A percentile compares a stretch with the other conserved stretches of the same genome.
Conservation (phyloP, 306 rosid species). For the Cucurbita ficifolia region DNA sequence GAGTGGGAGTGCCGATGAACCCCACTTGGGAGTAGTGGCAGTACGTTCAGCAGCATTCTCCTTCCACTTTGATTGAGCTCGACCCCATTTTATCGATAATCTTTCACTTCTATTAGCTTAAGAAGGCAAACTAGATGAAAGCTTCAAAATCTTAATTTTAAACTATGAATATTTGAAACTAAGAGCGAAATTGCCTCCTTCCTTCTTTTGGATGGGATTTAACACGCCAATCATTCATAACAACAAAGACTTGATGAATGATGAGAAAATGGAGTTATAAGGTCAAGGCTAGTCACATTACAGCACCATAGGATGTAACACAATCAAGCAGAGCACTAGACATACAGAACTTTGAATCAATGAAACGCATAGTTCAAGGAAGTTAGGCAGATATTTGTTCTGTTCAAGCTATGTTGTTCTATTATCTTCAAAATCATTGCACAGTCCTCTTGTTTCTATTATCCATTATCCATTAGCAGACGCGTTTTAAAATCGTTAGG, state of each 20-base stretch:
- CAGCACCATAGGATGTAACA: background rate
- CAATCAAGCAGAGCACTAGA: background rate
- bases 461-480: too few relatives aligned
- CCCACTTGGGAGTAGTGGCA: too few relatives aligned
- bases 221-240: background rate
- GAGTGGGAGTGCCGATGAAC: too few relatives aligned
- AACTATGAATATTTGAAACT: background rate
- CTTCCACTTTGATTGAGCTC: too few relatives aligned
- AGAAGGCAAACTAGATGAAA: background rate
- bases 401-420: background rate
- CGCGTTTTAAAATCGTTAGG: too few relatives aligned
- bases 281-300: background rate
- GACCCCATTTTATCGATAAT: background rate
- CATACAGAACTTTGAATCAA: background rate
- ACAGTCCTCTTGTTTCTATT: background rate
- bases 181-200: background rate
- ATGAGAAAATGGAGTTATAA: background rate
- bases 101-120: background rate
- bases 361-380: background rate
- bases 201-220: background rate
- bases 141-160: background rate
- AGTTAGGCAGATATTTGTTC: background rate
- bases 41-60: too few relatives aligned
- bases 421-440: background rate
- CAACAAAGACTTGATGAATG: background rate